Evolutionary conservation across 169 alveolate genomes (phyloP).

Genomic region (Blepharisma undulans): DNA sequence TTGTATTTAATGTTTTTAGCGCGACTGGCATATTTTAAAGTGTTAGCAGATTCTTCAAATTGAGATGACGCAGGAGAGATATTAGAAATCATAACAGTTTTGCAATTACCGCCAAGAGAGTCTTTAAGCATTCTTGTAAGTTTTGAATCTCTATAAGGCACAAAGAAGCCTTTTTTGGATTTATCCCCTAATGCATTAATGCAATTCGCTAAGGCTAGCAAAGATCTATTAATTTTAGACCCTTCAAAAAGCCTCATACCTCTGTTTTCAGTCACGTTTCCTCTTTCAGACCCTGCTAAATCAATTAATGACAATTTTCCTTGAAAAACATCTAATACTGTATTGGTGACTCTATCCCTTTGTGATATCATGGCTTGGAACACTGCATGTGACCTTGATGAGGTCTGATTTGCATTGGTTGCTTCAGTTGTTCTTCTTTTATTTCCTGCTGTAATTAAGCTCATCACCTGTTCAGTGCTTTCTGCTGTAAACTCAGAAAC

Average conservation of each 20-base stretch:
- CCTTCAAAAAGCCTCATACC: conserved; percentile 94
- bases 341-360: conserved; percentile 69
- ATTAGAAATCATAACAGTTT: conserved; percentile 94
- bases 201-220: conserved; percentile 96
- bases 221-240: conserved; percentile 94
- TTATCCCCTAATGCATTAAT: conserved; percentile 92
- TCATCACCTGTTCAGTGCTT: conserved; percentile 84
- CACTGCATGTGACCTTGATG: conserved; percentile 95
- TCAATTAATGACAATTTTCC: conserved; percentile 93
- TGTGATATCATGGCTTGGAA: conserved; percentile 80
- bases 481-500: conserved; percentile 69
- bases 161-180: conserved; percentile 86
- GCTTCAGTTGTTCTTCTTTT: conserved; percentile 92
- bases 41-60: conserved; percentile 89
- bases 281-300: conserved; percentile 97
- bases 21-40: conserved; percentile 91
- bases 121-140: conserved; percentile 94
- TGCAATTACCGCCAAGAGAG: conserved; percentile 92
- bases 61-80: conserved; percentile 87
- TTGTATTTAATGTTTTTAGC: conserved; percentile 90
- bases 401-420: conserved; percentile 93
- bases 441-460: conserved; percentile 90
- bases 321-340: conserved; percentile 63
- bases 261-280: conserved; percentile 91
- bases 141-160: conserved; percentile 95